Percentiles rank a stretch among this genome's conserved stretches.
phyloP scores from a whole-genome alignment of 179 eudicot genomes.

The Spergularia azorica region DNA sequence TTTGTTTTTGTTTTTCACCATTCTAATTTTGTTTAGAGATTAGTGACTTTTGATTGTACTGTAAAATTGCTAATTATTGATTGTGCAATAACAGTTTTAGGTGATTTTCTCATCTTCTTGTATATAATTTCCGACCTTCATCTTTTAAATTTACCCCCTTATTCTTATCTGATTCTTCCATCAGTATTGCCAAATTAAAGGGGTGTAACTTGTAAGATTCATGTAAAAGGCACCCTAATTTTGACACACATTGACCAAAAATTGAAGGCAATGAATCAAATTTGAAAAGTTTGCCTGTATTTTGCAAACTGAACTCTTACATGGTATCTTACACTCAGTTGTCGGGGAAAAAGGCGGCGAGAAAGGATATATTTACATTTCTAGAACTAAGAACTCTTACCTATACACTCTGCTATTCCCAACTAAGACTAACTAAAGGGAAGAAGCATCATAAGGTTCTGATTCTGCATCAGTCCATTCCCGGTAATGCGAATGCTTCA shows the following conservation, averaged over 20 bases:
- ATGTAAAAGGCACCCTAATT: background rate
- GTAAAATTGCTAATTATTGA: conserved; percentile 19
- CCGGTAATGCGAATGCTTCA: conserved; percentile 4
- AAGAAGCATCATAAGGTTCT: background rate
- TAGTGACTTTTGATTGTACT: conserved; percentile 12
- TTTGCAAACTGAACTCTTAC: background rate
- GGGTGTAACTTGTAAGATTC: background rate
- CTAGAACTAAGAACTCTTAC: conserved; percentile 8
- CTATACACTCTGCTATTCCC: conserved; percentile 15
- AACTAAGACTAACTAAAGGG: conserved; percentile 14
- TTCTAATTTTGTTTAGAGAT: conserved; percentile 17
- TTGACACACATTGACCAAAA: background rate
- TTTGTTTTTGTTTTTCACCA: background rate
- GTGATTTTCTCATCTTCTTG: conserved; percentile 2
- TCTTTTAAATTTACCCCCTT: background rate
- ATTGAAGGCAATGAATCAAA: background rate
- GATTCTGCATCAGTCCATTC: too few relatives aligned
- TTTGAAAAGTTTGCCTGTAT: background rate
- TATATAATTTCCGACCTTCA: background rate
- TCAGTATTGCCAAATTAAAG: background rate
- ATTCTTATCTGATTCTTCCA: background rate
- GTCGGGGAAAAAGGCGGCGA: background rate
- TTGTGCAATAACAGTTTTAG: conserved; percentile 13
- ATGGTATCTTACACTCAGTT: conserved; percentile 1
- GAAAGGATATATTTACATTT: conserved; percentile 8